These are phyloP conservation scores for Pelargonium fulgidum DNA, from an alignment of 441 rosid genomes.

Conservation along the genomic window DNA sequence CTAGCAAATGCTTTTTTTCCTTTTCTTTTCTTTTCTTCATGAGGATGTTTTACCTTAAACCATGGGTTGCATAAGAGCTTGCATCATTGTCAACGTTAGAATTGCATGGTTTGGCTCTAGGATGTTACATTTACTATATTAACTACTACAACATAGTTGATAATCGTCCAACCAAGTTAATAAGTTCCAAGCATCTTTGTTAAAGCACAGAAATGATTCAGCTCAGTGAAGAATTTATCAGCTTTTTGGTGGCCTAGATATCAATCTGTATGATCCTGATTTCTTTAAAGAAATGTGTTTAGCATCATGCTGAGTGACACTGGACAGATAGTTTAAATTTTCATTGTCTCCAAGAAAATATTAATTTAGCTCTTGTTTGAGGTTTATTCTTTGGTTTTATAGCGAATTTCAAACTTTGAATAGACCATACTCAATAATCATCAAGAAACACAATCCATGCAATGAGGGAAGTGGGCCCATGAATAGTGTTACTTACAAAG, in stretches of 20 bases:
- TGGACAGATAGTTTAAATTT: background rate
- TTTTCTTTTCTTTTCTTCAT: background rate
- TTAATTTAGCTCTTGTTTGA: background rate
- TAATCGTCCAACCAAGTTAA: background rate
- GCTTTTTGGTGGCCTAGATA: background rate
- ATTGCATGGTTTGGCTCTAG: background rate
- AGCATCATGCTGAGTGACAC: background rate
- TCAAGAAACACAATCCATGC: background rate
- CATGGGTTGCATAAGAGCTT: slow-evolving; percentile 1
- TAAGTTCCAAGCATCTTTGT: background rate
- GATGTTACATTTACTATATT: background rate
- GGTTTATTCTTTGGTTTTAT: background rate
- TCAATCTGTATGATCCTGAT: background rate
- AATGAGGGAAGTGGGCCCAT: background rate
- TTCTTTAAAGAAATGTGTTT: background rate
- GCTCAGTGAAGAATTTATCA: background rate
- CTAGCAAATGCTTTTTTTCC: background rate
- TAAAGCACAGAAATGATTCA: background rate
- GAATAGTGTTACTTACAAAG: background rate
- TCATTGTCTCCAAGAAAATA: background rate
- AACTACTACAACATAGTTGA: background rate
- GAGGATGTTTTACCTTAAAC: background rate
- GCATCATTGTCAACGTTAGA: background rate
- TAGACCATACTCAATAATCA: background rate
- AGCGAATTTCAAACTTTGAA: background rate